Percentiles rank a stretch among this genome's conserved stretches.
These are phyloP conservation scores for Limnanthes douglasii DNA, from an alignment of 345 rosid genomes.

Conservation along the genomic window DNA sequence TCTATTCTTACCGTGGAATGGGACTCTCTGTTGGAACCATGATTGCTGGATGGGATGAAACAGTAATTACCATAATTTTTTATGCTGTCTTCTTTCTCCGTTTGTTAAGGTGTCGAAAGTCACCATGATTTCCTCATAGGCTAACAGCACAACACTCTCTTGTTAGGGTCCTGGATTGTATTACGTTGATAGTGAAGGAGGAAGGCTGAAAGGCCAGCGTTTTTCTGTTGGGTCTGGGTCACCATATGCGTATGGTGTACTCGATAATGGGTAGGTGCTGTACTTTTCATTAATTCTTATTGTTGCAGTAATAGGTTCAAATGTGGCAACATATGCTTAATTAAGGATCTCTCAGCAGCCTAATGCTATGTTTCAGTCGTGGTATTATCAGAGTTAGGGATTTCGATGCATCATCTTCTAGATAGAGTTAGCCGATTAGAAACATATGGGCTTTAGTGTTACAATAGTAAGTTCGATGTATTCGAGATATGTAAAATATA, in stretches of 20 bases:
- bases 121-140: constrained; percentile 1
- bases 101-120: background rate
- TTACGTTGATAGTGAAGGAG: constrained; percentile 98
- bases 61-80: constrained; percentile 29
- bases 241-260: constrained; percentile 95
- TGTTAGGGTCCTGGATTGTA: constrained; percentile 91
- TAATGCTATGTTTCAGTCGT: no score
- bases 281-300: no score
- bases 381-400: no score
- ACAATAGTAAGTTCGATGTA: no score
- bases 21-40: constrained; percentile 96
- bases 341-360: no score
- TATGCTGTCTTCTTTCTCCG: constrained; percentile 5
- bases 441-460: no score
- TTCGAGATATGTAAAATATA: no score
- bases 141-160: background rate
- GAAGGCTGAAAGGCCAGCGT: constrained; percentile 85
- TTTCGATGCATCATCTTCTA: no score
- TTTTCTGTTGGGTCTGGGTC: constrained; percentile 99
- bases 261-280: constrained; percentile 66
- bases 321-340: no score
- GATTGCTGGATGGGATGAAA: constrained; percentile 99
- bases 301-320: no score
- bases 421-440: no score
- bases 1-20: constrained; percentile 96